phyloP scores from a whole-genome alignment of 345 rosid species.

The Euphorbia pulcherrima region DNA sequence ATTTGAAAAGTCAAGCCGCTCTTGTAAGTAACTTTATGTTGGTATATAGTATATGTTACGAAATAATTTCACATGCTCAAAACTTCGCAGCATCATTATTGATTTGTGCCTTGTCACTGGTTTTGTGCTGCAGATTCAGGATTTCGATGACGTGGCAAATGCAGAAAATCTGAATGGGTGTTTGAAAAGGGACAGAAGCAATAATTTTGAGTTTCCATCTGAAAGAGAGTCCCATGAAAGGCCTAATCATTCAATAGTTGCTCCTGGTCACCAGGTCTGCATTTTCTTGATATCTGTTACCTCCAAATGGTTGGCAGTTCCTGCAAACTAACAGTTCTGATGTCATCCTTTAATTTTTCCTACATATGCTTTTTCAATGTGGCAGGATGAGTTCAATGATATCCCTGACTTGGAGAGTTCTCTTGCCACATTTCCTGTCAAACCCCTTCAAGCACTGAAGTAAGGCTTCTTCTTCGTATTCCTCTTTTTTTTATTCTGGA shows the following conservation, averaged over 20 bases:
- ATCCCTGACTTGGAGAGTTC: conserved; percentile 73
- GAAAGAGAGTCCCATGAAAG: conserved; percentile 41
- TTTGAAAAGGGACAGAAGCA: conserved; percentile 36
- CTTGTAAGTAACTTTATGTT: conserved; percentile 47
- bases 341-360: conserved; percentile 17
- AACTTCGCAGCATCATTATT: background rate
- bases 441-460: conserved; percentile 87
- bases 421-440: conserved; percentile 68
- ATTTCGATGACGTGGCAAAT: conserved; percentile 49
- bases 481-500: background rate
- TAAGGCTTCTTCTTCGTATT: conserved; percentile 21
- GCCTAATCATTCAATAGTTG: conserved; percentile 43
- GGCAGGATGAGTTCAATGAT: conserved; percentile 61
- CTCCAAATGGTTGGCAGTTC: background rate
- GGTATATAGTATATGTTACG: conserved; percentile 3
- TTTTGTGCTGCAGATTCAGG: conserved; percentile 58
- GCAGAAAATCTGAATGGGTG: conserved; percentile 45
- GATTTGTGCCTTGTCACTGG: conserved; percentile 8
- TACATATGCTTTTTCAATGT: conserved; percentile 19
- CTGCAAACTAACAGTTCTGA: background rate
- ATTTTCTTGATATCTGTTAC: background rate
- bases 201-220: conserved; percentile 33
- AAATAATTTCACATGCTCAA: conserved; percentile 4
- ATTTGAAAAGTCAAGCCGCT: conserved; percentile 89
- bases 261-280: conserved; percentile 57